These are phyloP conservation scores for Nicotiana undulata DNA, from an alignment of 257 asterid genomes.

Conservation along the genomic window DNA sequence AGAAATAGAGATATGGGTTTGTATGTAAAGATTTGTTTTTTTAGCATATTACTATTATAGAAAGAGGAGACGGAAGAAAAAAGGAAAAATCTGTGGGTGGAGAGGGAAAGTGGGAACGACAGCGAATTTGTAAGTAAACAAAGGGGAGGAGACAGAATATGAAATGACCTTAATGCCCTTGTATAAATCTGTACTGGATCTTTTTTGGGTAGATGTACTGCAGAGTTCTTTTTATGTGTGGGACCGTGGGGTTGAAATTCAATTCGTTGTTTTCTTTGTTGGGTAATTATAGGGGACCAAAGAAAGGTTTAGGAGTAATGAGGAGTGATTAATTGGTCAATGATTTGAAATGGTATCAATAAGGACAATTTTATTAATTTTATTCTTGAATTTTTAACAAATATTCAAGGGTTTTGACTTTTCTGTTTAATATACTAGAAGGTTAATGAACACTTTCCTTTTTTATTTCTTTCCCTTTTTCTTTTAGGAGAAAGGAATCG, in stretches of 20 bases:
- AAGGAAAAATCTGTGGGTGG: constrained; percentile 29
- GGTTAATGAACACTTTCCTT: not conserved
- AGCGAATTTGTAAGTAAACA: constrained; percentile 36
- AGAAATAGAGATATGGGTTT: not conserved
- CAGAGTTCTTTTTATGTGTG: not conserved
- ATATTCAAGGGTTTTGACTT: not conserved
- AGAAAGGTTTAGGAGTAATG: not conserved
- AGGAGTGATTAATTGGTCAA: constrained; percentile 6
- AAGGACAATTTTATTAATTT: not conserved
- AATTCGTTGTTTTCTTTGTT: not conserved
- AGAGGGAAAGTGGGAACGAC: constrained; percentile 14
- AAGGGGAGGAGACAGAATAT: constrained; percentile 8
- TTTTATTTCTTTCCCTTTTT: not conserved
- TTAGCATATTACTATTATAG: not conserved
- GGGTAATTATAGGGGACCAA: not conserved
- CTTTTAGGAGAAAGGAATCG: not conserved
- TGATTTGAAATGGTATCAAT: not conserved
- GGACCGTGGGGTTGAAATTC: not conserved
- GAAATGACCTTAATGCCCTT: constrained; percentile 17
- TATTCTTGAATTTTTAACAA: not conserved
- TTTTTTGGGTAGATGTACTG: constrained; percentile 27
- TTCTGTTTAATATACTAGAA: not conserved
- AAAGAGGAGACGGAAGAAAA: not conserved
- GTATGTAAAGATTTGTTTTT: not conserved
- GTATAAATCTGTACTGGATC: constrained; percentile 24